Evolutionary conservation across 352 stramenopile species (phyloP).

Genomic region (Phytophthora tentaculata): DNA sequence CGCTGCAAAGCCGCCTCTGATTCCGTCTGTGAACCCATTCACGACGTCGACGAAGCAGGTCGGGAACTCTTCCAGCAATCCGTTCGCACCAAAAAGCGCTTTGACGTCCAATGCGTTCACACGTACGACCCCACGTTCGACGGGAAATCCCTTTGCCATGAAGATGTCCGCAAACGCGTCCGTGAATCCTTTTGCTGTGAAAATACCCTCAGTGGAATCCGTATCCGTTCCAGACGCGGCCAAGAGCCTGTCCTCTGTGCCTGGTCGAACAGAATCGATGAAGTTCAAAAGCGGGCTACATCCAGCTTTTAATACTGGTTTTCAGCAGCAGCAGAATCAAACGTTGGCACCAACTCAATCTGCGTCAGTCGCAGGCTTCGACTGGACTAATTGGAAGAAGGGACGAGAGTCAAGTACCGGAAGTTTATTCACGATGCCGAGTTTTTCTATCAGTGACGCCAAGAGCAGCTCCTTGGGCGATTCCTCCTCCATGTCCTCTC

Average conservation of each 20-base stretch:
- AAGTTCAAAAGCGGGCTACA: conserved; percentile 23
- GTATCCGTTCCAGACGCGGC: not conserved
- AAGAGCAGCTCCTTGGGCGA: not conserved
- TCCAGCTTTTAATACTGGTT: conserved; percentile 4
- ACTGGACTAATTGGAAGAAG: conserved; percentile 16
- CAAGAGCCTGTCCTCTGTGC: conserved; percentile 4
- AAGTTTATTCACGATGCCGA: not conserved
- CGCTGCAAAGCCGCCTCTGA: conserved; percentile 11
- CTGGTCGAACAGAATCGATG: conserved; percentile 4
- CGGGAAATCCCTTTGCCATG: conserved; percentile 13
- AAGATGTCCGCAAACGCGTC: not conserved
- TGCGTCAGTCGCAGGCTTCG: conserved; percentile 1
- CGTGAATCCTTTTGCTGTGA: conserved; percentile 3
- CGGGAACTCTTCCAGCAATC: conserved; percentile 5
- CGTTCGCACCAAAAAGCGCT: conserved; percentile 5
- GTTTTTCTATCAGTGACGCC: conserved; percentile 2
- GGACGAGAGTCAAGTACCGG: conserved; percentile 1
- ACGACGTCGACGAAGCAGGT: conserved; percentile 3
- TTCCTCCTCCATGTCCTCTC: not conserved
- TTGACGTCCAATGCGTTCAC: conserved; percentile 4
- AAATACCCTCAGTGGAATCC: not conserved
- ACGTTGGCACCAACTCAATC: not conserved
- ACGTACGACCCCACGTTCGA: not conserved
- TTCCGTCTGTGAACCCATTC: conserved; percentile 19
- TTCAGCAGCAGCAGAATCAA: conserved; percentile 1